Evolutionary conservation across 495 filamentous ascomycete genomes (phyloP).

Genomic region (Penicillium odoratum): DNA sequence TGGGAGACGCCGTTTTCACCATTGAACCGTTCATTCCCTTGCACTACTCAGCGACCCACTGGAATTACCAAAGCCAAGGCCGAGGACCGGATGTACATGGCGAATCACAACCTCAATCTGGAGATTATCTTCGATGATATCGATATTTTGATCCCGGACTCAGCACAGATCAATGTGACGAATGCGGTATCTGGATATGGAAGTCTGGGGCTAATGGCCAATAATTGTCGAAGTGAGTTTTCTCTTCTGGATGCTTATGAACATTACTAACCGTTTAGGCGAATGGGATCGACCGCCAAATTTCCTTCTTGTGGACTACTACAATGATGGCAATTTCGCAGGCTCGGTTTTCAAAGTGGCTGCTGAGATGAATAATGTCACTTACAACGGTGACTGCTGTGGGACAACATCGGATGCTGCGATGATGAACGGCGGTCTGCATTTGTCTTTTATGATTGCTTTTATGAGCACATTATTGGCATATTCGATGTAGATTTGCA

Average conservation of each 20-base stretch:
- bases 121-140: conserved; percentile 61
- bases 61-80: conserved; percentile 52
- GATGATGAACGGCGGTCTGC: not conserved
- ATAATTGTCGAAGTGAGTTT: conserved; percentile 63
- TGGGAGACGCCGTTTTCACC: conserved; percentile 70
- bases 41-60: conserved; percentile 60
- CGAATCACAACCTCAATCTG: conserved; percentile 89
- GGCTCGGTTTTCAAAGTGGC: conserved; percentile 92
- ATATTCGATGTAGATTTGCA: not conserved
- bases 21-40: conserved; percentile 58
- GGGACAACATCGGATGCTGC: conserved; percentile 46
- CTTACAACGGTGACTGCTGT: conserved; percentile 75
- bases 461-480: not conserved
- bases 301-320: conserved; percentile 88
- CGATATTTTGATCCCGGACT: conserved; percentile 72
- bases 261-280: conserved; percentile 18
- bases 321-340: conserved; percentile 65
- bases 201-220: conserved; percentile 68
- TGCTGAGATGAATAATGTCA: conserved; percentile 80
- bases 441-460: not conserved
- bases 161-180: conserved; percentile 61
- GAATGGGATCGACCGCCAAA: conserved; percentile 75
- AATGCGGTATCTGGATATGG: conserved; percentile 65
- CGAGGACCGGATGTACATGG: conserved; percentile 72
- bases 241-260: not conserved